These are phyloP conservation scores for Stropharia rugosoannulata DNA, from an alignment of 768 basidiomycete genomes.

Conservation along the genomic window DNA sequence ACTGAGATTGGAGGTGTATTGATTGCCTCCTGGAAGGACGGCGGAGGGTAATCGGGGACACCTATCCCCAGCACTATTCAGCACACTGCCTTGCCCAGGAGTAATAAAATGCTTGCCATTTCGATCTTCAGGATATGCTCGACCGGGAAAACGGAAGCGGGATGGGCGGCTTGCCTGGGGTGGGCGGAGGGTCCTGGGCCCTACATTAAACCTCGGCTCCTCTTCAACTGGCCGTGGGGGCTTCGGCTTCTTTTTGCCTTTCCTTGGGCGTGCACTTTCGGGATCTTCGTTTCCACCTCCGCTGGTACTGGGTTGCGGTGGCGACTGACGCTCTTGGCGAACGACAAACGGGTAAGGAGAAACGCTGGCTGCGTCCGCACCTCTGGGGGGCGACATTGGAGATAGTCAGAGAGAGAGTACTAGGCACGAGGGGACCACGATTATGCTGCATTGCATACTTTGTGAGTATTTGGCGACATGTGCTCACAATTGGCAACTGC, in stretches of 20 bases:
- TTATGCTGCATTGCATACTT: conserved; percentile 34
- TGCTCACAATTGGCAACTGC: not conserved
- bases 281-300: conserved; percentile 46
- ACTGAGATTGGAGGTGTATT: conserved; percentile 41
- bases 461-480: conserved; percentile 32
- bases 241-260: conserved; percentile 39
- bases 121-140: conserved; percentile 26
- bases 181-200: conserved; percentile 29
- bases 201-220: conserved; percentile 42
- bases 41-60: conserved; percentile 70
- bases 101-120: conserved; percentile 11
- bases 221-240: conserved; percentile 43
- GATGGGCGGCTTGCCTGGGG: conserved; percentile 22
- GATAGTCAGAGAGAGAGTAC: conserved; percentile 34
- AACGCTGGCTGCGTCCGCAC: conserved; percentile 49
- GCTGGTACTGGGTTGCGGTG: conserved; percentile 27
- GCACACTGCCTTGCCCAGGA: not conserved
- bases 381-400: conserved; percentile 43
- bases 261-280: conserved; percentile 44
- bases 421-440: conserved; percentile 40
- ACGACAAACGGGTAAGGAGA: conserved; percentile 60
- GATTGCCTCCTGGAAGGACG: conserved; percentile 72
- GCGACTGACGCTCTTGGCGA: conserved; percentile 31
- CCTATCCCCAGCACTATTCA: conserved; percentile 21
- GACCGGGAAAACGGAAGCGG: conserved; percentile 22